Conservation (phyloP, 345 rosid species). For the Cardamine resedifolia region DNA sequence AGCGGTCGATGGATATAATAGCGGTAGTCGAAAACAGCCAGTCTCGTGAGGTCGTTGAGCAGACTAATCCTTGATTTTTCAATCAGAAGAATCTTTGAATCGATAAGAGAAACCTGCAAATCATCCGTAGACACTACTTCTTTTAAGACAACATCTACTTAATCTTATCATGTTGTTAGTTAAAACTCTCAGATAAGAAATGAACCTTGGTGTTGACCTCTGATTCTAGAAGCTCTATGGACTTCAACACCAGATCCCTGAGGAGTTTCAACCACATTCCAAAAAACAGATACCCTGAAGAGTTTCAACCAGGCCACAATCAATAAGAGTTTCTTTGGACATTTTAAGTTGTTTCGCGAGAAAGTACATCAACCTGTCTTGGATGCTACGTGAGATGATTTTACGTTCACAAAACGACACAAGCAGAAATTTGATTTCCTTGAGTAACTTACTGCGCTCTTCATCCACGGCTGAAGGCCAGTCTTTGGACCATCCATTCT, state of each 20-base stretch:
- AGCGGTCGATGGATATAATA: too few relatives aligned
- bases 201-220: background rate
- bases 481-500: background rate
- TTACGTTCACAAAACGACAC: background rate
- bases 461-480: background rate
- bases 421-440: background rate
- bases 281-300: background rate
- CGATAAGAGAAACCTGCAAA: background rate
- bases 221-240: background rate
- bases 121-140: background rate
- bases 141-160: background rate
- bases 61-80: too few relatives aligned
- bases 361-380: background rate
- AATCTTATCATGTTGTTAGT: background rate
- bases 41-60: too few relatives aligned
- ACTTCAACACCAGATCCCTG: background rate
- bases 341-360: background rate
- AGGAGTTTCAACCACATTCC: background rate
- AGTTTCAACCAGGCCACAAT: background rate
- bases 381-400: too few relatives aligned
- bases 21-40: too few relatives aligned
- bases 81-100: background rate
- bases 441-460: background rate
- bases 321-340: background rate
- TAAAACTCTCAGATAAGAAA: background rate